phyloP scores from a whole-genome alignment of 2,329 filamentous ascomycete species.

The Dactylellina cionopaga region DNA sequence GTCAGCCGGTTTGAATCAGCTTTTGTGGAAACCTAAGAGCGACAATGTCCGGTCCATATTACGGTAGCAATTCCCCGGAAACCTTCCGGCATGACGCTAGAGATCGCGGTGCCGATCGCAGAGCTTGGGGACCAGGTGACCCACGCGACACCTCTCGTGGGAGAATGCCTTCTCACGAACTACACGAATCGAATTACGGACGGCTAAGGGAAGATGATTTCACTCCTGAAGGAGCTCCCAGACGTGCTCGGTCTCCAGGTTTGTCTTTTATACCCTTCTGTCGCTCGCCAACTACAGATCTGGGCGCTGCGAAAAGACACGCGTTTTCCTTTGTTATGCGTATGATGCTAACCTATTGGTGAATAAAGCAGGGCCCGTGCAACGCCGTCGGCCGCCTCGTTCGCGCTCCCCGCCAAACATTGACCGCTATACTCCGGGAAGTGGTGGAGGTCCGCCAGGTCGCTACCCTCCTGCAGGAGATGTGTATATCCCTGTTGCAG shows the following conservation, averaged over 20 bases:
- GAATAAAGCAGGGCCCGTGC: constrained; percentile 53
- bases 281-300: neutral
- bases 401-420: constrained; percentile 72
- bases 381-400: constrained; percentile 54
- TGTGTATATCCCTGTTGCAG: constrained; percentile 51
- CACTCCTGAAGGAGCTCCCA: constrained; percentile 23
- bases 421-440: constrained; percentile 84
- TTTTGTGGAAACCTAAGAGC: neutral
- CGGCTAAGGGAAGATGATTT: constrained; percentile 48
- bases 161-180: constrained; percentile 38
- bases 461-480: constrained; percentile 50
- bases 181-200: constrained; percentile 41
- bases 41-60: constrained; percentile 48
- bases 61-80: constrained; percentile 49
- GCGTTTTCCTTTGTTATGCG: neutral
- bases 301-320: neutral
- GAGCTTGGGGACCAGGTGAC: constrained; percentile 34
- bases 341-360: neutral
- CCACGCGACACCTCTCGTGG: constrained; percentile 46
- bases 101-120: constrained; percentile 45
- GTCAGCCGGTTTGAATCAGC: constrained; percentile 6
- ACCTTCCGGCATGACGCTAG: constrained; percentile 44
- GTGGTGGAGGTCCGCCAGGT: constrained; percentile 50
- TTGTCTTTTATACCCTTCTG: constrained; percentile 11
- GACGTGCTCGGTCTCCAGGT: constrained; percentile 48